phyloP scores from a whole-genome alignment of 352 stramenopile species.

The Globisporangium paddicum region DNA sequence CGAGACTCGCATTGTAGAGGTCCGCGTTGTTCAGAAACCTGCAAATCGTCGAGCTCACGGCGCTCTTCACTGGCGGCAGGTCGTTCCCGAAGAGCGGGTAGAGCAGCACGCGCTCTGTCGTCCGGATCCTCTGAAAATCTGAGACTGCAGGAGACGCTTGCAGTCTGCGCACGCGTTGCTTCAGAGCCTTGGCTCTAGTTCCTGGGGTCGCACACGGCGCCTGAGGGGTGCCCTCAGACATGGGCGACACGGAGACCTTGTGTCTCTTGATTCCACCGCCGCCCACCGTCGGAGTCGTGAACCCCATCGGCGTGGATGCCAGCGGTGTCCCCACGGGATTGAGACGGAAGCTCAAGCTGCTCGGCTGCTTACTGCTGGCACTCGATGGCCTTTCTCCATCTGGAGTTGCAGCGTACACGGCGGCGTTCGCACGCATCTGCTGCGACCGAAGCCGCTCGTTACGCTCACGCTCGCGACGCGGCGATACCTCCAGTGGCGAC shows the following conservation, averaged over 20 bases:
- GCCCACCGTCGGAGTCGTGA: slow-evolving; percentile 8
- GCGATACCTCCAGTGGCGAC: slow-evolving; percentile 57
- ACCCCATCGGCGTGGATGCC: background rate
- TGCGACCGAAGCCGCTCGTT: slow-evolving; percentile 49
- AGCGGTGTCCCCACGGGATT: slow-evolving; percentile 9
- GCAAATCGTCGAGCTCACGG: slow-evolving; percentile 61
- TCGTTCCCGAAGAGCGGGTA: slow-evolving; percentile 66
- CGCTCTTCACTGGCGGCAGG: slow-evolving; percentile 54
- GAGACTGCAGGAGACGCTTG: background rate
- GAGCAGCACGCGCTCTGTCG: slow-evolving; percentile 40
- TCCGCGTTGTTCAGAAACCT: slow-evolving; percentile 69
- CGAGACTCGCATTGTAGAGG: slow-evolving; percentile 82
- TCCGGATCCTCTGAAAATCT: no score
- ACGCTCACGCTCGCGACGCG: slow-evolving; percentile 39
- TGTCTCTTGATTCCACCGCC: slow-evolving; percentile 4
- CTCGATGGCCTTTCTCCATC: background rate
- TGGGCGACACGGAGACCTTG: slow-evolving; percentile 21
- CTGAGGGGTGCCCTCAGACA: slow-evolving; percentile 18
- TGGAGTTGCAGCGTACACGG: slow-evolving; percentile 3
- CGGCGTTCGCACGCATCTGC: slow-evolving; percentile 22
- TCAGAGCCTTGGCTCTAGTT: background rate
- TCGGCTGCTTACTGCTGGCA: background rate
- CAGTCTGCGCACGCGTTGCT: background rate
- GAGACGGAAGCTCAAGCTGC: slow-evolving; percentile 16
- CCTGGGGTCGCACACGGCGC: background rate